Percentiles rank a stretch among this genome's conserved stretches.
These are phyloP conservation scores for Pichia kluyveri DNA, from an alignment of 805 yeast species.

Conservation along the genomic window DNA sequence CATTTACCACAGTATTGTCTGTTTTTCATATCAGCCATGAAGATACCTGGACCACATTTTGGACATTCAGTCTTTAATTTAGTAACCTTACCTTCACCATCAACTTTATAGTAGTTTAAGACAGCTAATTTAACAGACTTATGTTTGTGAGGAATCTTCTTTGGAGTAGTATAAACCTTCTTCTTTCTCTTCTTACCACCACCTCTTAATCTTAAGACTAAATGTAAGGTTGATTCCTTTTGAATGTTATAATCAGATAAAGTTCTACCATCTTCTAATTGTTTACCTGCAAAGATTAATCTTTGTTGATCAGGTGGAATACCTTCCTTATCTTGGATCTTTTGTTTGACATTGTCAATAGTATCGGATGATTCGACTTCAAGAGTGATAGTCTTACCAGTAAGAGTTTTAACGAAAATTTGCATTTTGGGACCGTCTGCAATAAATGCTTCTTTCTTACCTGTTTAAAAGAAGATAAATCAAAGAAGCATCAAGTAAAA, in stretches of 20 bases:
- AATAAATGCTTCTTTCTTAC: slow-evolving; percentile 32
- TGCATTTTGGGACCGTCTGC: slow-evolving; percentile 42
- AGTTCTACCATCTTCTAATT: too few species aligned
- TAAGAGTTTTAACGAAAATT: slow-evolving; percentile 47
- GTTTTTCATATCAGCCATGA: slow-evolving; percentile 98
- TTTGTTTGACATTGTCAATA: slow-evolving; percentile 91
- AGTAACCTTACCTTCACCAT: slow-evolving; percentile 96
- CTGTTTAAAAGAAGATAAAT: slow-evolving; percentile 4
- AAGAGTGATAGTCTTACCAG: slow-evolving; percentile 67
- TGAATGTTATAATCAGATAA: slow-evolving; percentile 99
- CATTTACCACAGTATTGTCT: slow-evolving; percentile 99
- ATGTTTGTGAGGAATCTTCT: slow-evolving; percentile 99
- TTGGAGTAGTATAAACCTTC: slow-evolving; percentile 99
- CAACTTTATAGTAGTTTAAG: slow-evolving; percentile 98
- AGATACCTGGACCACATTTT: slow-evolving; percentile 97
- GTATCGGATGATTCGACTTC: slow-evolving; percentile 98
- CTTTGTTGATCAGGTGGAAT: slow-evolving; percentile 99
- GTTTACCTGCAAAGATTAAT: slow-evolving; percentile 99
- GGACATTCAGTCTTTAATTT: slow-evolving; percentile 99
- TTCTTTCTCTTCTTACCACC: slow-evolving; percentile 99
- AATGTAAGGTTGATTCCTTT: slow-evolving; percentile 96
- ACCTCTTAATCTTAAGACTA: slow-evolving; percentile 91
- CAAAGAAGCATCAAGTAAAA: neutral
- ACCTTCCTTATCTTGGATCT: slow-evolving; percentile 97
- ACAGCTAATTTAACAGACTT: slow-evolving; percentile 99